Conservation (phyloP, 345 rosid species). For the Turritis glabra region DNA sequence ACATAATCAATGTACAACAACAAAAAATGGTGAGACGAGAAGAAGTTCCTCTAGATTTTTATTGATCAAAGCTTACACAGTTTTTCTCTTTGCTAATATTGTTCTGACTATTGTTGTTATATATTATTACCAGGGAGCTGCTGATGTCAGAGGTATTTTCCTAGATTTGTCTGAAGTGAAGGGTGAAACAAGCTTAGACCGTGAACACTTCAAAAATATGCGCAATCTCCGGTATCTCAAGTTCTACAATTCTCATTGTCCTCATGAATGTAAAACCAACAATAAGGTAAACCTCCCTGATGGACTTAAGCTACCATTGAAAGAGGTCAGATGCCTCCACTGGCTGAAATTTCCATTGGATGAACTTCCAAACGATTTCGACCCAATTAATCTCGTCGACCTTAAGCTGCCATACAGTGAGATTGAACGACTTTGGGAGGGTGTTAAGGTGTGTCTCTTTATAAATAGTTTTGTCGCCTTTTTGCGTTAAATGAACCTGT, state of each 20-base stretch:
- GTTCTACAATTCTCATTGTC: background rate
- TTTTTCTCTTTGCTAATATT: background rate
- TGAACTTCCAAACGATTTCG: background rate
- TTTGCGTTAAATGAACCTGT: background rate
- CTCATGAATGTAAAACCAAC: background rate
- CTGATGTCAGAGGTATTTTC: background rate
- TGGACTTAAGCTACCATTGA: background rate
- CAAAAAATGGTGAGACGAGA: background rate
- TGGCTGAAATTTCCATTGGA: background rate
- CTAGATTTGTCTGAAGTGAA: background rate
- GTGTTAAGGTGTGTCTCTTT: background rate
- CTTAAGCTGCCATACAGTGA: background rate
- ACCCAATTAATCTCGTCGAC: background rate
- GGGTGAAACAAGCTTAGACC: background rate
- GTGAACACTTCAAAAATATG: background rate
- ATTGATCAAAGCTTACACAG: background rate
- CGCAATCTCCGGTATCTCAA: background rate
- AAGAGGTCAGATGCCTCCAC: background rate
- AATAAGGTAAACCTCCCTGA: background rate
- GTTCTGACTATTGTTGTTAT: background rate
- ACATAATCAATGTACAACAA: background rate
- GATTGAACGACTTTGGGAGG: background rate
- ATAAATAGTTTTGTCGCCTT: background rate
- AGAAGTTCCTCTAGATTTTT: background rate
- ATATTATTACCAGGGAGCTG: background rate